phyloP scores from a whole-genome alignment of 2,329 filamentous ascomycete species.

The Chaetomiaceae sp. region DNA sequence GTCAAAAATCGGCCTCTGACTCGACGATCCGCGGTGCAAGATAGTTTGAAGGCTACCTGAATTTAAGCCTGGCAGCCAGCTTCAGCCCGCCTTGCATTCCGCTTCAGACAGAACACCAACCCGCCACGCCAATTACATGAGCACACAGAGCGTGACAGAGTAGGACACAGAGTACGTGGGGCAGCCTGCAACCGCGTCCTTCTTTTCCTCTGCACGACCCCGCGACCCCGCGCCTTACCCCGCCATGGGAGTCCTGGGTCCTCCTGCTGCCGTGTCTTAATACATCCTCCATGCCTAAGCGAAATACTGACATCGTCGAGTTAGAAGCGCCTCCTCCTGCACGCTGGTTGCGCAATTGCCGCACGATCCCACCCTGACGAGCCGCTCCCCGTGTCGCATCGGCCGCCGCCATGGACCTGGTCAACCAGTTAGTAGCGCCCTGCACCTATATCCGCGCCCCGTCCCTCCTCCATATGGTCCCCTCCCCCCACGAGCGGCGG shows the following conservation, averaged over 20 bases:
- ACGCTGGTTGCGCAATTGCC: conserved; percentile 17
- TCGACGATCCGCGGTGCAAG: conserved; percentile 7
- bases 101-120: too few species aligned
- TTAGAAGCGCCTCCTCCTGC: conserved; percentile 11
- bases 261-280: background rate
- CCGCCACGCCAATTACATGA: too few species aligned
- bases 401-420: conserved; percentile 41
- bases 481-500: background rate
- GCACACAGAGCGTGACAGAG: background rate
- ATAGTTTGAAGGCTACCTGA: too few species aligned
- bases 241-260: conserved; percentile 4
- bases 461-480: background rate
- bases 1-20: conserved; percentile 18
- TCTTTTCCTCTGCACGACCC: too few species aligned
- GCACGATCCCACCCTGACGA: conserved; percentile 14
- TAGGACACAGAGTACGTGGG: background rate
- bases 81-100: too few species aligned
- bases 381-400: conserved; percentile 7
- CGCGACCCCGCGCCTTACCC: background rate
- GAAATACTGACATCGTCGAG: conserved; percentile 5
- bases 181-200: too few species aligned
- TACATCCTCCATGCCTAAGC: background rate
- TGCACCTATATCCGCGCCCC: background rate
- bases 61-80: too few species aligned
- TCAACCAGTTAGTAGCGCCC: conserved; percentile 43